Base-by-base conservation (phyloP, 2,329 filamentous ascomycete genomes). In the Neoscytalidium dimidiatum region DNA sequence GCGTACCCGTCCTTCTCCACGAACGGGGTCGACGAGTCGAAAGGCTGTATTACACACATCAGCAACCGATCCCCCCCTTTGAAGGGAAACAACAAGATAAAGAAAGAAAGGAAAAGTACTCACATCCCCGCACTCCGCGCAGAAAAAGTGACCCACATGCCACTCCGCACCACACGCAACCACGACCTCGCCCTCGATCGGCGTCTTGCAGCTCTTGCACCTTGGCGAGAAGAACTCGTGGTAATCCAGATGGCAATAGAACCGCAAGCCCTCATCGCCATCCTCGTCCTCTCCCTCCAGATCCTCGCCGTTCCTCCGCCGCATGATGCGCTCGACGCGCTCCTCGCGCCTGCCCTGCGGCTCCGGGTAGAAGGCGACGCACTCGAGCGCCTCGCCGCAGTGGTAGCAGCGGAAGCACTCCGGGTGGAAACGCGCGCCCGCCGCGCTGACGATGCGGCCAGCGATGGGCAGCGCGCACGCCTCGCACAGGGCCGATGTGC, bases 201-300 rank as follows among this genome's bases (percentile, higher is more conserved):
- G 94, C 7, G 95, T 99, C 77, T 91, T 93, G 85, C 95, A 99
- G 77, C 92, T 93, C 80, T 95, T 95, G 84, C 95, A 99, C 46
- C 92, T 88, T 4, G 95, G 95, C 33, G 91, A 93, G 78, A 92
- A 99, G 62, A 91, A 83, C 79, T 99, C 95, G 78, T 99, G 95
- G 86, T 94, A 99, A 81, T 99, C 95, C n/a, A 99, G 86, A 75
- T 98, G 94, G 79, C 95, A 99, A 81, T 91, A 99, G 84, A 98
- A 98, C 11, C 94, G 88, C 51, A 92, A 83, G 2, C 71, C 66
- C 41, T 86, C 85, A 74, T 94, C 90, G 46, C 90, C 89, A 70
- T 94, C 91, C 2, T 84, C 84, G 4, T 60, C 23, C 43, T 46
- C 63, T 7, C 88, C 87, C 58, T 84, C 81, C 11, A 91, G 77